Evolutionary conservation across 768 basidiomycete genomes (phyloP).

Genomic region (Gymnopilus dilepis): DNA sequence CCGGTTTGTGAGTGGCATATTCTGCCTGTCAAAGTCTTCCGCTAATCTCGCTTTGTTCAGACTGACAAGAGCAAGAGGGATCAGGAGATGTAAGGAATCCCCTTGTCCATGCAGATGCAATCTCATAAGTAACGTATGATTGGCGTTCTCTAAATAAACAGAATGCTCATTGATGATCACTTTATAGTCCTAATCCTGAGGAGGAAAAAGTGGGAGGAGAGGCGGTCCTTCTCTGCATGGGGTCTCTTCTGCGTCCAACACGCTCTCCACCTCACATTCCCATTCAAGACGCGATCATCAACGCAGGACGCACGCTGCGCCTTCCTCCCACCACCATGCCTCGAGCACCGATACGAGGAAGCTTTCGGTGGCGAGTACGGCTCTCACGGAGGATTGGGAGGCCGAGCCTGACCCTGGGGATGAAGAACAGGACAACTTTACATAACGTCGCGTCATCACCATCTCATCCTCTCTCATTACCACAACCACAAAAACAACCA

Average conservation of each 20-base stretch:
- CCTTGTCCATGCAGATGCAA: no score
- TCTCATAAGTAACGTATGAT: no score
- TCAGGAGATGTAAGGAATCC: no score
- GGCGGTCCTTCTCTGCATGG: no score
- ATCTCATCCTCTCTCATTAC: slow-evolving; percentile 16
- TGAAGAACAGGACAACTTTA: neutral
- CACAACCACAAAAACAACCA: neutral
- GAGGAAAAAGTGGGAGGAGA: no score
- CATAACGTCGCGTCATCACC: slow-evolving; percentile 19
- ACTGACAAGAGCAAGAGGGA: no score
- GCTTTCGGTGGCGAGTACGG: slow-evolving; percentile 42
- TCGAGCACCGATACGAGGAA: slow-evolving; percentile 7
- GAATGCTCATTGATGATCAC: no score
- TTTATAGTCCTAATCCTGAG: no score
- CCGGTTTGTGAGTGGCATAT: no score
- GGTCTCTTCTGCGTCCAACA: neutral
- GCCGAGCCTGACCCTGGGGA: neutral
- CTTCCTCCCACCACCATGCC: neutral
- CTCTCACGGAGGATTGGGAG: slow-evolving; percentile 50
- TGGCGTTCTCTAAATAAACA: no score
- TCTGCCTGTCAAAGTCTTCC: no score
- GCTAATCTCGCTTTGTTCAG: no score
- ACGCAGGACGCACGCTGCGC: neutral
- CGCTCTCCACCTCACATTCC: neutral
- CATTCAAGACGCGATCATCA: neutral